These are phyloP conservation scores for Ensete glaucum DNA, from an alignment of 176 grass and related monocot genomes.

Conservation along the genomic window DNA sequence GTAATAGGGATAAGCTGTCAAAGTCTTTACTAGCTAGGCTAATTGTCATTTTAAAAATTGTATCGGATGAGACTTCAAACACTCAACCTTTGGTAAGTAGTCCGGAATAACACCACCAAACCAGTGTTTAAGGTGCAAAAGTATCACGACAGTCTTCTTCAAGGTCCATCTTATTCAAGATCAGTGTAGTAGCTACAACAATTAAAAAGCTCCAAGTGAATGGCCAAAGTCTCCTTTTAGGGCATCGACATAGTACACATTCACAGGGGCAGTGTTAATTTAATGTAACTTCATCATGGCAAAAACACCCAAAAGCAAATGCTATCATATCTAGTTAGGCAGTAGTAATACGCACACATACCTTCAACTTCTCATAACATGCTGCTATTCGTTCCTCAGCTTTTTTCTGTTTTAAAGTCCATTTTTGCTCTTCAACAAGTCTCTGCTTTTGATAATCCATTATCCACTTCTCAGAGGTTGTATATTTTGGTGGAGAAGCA, in stretches of 20 bases:
- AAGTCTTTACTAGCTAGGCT: too few species aligned
- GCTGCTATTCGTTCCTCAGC: slow-evolving; percentile 48
- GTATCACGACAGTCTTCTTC: too few species aligned
- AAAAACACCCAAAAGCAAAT: not conserved
- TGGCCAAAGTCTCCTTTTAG: not conserved
- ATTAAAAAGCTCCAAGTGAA: not conserved
- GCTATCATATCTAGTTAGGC: not conserved
- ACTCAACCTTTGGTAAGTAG: too few species aligned
- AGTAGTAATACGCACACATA: slow-evolving; percentile 9
- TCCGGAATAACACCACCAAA: too few species aligned
- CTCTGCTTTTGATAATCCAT: slow-evolving; percentile 71
- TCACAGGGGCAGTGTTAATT: not conserved
- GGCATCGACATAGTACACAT: not conserved
- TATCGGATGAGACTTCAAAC: too few species aligned
- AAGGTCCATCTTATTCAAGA: too few species aligned
- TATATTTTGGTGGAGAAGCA: slow-evolving; percentile 67
- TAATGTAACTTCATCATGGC: not conserved
- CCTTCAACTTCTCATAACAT: slow-evolving; percentile 78
- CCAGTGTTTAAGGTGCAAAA: too few species aligned
- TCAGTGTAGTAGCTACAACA: not conserved
- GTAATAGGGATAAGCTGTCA: too few species aligned
- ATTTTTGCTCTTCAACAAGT: slow-evolving; percentile 53
- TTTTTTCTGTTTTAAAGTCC: slow-evolving; percentile 46
- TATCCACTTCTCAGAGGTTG: slow-evolving; percentile 83
- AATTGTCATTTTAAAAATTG: too few species aligned